Base-by-base conservation (phyloP, 2,329 filamentous ascomycete species). In the Alternaria solani region DNA sequence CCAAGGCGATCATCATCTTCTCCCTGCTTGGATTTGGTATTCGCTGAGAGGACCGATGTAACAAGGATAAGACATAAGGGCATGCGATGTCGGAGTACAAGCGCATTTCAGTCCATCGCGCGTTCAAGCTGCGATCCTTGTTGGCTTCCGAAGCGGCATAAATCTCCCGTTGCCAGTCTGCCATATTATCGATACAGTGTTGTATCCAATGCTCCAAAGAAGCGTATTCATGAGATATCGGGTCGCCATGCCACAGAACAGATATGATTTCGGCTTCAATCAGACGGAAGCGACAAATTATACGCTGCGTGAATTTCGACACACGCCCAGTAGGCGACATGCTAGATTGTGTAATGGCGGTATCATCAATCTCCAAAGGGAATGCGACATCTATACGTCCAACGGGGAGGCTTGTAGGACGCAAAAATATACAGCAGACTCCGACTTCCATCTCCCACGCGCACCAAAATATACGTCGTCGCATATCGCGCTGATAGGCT, bases 401-500 rank as follows among this genome's bases (percentile, higher is more conserved):
- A 36, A 72, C 72, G 8, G 74, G 73, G n/a, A 78, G 57, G 41
- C 67, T 74, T 9, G 72, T 70, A 3, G 73, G 74, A 5, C 73
- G 71, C 11, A 74, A 43, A 25, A 77, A 77, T 42, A 75, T 74
- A 26, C 68, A 73, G 44, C 74, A 77, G 1, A 77, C 75, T 7
- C 73, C 73, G 16, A 76, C 73, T 51, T 78, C 75, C 75, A 77
- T 77, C 44, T 78, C 75, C 75, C 75, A 78, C 14, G 75, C 75
- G 44, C 71, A 75, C 75, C 75, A 78, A 26, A 78, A 78, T 39
- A 78, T 51, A 16, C 75, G 73, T 26, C 75, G 69, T n/a, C 75
- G 67, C 74, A 77, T 77, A 46, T 78, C 75, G n/a, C 75, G 74
- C 48, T 75, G 61, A 43, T 73, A 75, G 6, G 68, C 59, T 2